Conservation (phyloP, 2,329 filamentous ascomycete species). For the Rasamsonia emersonii region DNA sequence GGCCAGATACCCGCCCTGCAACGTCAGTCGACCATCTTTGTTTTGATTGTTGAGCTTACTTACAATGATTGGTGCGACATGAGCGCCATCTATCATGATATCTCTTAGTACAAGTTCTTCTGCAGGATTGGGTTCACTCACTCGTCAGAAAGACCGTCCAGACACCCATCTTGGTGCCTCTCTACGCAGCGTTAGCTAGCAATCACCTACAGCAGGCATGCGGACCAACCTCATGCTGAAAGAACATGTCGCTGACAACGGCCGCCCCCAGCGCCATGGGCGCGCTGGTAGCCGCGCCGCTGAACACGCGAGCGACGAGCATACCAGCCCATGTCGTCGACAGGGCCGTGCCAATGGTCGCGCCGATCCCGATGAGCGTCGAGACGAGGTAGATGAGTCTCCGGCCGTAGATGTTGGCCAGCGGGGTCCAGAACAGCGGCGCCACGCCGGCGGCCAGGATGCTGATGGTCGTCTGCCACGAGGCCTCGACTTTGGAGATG, state of each 20-base stretch:
- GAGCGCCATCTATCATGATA: constrained; percentile 2
- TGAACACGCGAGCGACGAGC: constrained; percentile 9
- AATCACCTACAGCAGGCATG: background rate
- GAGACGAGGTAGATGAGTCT: constrained; percentile 24
- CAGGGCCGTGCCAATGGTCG: constrained; percentile 57
- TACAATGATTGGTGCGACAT: constrained; percentile 5
- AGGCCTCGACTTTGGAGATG: constrained; percentile 22
- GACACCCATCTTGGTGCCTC: constrained; percentile 4
- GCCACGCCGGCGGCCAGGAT: constrained; percentile 25
- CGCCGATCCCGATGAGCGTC: constrained; percentile 39
- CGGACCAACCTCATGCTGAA: constrained; percentile 26
- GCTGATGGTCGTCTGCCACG: constrained; percentile 25
- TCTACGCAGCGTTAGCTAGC: background rate
- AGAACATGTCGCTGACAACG: constrained; percentile 57
- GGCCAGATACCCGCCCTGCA: constrained; percentile 3
- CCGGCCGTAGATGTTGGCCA: constrained; percentile 27
- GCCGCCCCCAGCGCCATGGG: constrained; percentile 45
- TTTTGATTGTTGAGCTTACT: background rate
- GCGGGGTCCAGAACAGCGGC: constrained; percentile 18
- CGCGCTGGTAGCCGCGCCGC: constrained; percentile 23
- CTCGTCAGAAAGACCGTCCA: constrained; percentile 4
- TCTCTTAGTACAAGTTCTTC: background rate
- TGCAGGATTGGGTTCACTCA: background rate
- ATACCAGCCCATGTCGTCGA: constrained; percentile 23
- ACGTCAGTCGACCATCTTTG: background rate